A percentile compares a stretch with the other conserved stretches of the same genome.
These are phyloP conservation scores for Fusarium irregulare DNA, from an alignment of 2,329 filamentous ascomycete species.

Conservation along the genomic window DNA sequence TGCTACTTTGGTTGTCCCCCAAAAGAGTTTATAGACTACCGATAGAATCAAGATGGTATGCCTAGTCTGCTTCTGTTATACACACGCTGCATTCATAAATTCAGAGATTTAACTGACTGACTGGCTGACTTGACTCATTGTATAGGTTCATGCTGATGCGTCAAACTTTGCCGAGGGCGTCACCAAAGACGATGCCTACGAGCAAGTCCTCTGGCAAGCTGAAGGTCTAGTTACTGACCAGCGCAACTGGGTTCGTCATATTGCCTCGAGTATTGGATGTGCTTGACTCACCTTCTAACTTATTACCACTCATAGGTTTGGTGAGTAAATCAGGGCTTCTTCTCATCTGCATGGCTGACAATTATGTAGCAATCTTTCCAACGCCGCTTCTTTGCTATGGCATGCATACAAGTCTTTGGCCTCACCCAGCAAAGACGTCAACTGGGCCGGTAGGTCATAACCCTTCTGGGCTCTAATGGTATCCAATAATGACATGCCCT, in stretches of 20 bases:
- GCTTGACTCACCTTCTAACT: constrained; percentile 28
- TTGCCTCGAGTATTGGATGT: background rate
- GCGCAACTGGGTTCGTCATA: constrained; percentile 77
- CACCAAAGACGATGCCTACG: constrained; percentile 78
- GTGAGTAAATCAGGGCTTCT: constrained; percentile 26
- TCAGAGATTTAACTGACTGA: background rate
- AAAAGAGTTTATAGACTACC: background rate
- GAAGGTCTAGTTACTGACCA: constrained; percentile 77
- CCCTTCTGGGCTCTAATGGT: background rate
- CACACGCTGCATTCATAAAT: background rate
- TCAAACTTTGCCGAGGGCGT: constrained; percentile 76
- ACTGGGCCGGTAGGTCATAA: constrained; percentile 74
- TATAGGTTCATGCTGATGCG: constrained; percentile 80
- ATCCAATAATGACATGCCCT: constrained; percentile 16
- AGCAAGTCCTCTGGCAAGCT: constrained; percentile 78
- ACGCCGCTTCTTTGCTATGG: constrained; percentile 80
- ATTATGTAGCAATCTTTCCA: constrained; percentile 76
- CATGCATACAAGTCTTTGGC: constrained; percentile 81
- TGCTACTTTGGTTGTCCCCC: background rate
- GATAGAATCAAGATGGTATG: constrained; percentile 33
- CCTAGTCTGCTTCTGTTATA: background rate
- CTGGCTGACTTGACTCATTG: constrained; percentile 13
- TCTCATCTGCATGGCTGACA: constrained; percentile 7
- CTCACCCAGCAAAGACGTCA: constrained; percentile 72
- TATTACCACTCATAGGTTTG: constrained; percentile 40